These are phyloP conservation scores for Sugiyamaella japonica DNA, from an alignment of 1,139 yeast genomes.

Conservation along the genomic window DNA sequence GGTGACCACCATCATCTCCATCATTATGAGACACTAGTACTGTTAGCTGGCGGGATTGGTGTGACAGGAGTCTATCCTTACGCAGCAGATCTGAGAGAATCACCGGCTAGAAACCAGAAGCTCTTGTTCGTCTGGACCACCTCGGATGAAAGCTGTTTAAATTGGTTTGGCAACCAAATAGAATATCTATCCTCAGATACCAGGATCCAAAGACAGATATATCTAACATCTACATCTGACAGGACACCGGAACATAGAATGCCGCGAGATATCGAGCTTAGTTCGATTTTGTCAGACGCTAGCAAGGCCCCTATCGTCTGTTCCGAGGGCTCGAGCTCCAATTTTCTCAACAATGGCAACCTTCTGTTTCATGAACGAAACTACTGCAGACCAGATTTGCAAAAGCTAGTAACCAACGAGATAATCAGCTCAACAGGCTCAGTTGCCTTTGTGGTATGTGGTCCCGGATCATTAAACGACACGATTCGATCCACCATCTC, in stretches of 20 bases:
- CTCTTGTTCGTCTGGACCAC: slow-evolving; percentile 27
- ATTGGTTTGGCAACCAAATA: slow-evolving; percentile 26
- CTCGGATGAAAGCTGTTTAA: slow-evolving; percentile 17
- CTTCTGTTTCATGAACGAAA: background rate
- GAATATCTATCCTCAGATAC: slow-evolving; percentile 18
- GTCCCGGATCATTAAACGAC: slow-evolving; percentile 32
- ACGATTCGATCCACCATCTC: slow-evolving; percentile 46
- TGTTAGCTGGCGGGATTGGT: slow-evolving; percentile 68
- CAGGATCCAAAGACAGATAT: slow-evolving; percentile 20
- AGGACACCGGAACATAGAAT: background rate
- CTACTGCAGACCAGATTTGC: slow-evolving; percentile 2
- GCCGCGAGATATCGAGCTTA: background rate
- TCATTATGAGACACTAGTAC: slow-evolving; percentile 51
- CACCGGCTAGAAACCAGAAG: slow-evolving; percentile 26
- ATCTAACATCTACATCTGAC: slow-evolving; percentile 14
- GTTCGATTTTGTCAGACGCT: background rate
- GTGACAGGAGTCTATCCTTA: slow-evolving; percentile 50
- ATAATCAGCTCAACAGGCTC: slow-evolving; percentile 18
- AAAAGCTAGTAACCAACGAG: slow-evolving; percentile 2
- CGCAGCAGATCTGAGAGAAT: slow-evolving; percentile 27
- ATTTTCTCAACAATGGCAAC: background rate
- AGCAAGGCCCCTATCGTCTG: background rate
- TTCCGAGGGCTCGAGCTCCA: background rate
- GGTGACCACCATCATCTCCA: slow-evolving; percentile 51
- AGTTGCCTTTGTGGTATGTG: slow-evolving; percentile 28